A percentile compares a stretch with the other conserved stretches of the same genome.
Evolutionary conservation across 2,329 filamentous ascomycete genomes (phyloP).

Genomic region (Xylariaceae sp.): DNA sequence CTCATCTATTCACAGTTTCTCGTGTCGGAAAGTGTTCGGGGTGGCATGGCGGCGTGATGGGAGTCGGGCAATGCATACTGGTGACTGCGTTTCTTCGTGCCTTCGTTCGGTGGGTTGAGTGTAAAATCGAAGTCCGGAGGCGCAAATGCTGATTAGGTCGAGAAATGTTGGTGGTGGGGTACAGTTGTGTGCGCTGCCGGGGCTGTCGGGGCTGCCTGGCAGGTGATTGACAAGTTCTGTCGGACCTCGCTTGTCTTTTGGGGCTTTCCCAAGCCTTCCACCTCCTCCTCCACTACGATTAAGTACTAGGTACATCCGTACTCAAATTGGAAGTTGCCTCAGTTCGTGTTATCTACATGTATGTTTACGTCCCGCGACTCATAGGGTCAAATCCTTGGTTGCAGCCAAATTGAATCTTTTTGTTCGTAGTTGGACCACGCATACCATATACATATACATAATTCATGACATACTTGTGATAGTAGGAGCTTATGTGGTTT

Average conservation of each 20-base stretch:
- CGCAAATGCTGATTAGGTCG: neutral
- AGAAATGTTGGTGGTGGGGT: constrained; percentile 17
- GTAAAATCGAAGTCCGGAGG: constrained; percentile 7
- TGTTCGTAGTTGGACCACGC: too few species aligned
- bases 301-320: too few species aligned
- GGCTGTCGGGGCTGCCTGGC: neutral
- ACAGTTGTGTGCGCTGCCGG: neutral
- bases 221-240: neutral
- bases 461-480: constrained; percentile 1
- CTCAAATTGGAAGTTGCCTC: too few species aligned
- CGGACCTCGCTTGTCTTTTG: constrained; percentile 1
- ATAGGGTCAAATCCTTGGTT: too few species aligned
- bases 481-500: constrained; percentile 6
- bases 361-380: too few species aligned
- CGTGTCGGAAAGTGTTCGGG: neutral
- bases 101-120: constrained; percentile 10
- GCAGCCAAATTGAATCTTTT: too few species aligned
- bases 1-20: neutral
- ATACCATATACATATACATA: too few species aligned
- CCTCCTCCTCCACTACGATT: too few species aligned
- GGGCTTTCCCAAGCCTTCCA: neutral
- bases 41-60: neutral
- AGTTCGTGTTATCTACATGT: too few species aligned
- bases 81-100: constrained; percentile 23
- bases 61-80: constrained; percentile 14